Evolutionary conservation across 169 alveolate species (phyloP).

Genomic region (Hepatocystis sp.): DNA sequence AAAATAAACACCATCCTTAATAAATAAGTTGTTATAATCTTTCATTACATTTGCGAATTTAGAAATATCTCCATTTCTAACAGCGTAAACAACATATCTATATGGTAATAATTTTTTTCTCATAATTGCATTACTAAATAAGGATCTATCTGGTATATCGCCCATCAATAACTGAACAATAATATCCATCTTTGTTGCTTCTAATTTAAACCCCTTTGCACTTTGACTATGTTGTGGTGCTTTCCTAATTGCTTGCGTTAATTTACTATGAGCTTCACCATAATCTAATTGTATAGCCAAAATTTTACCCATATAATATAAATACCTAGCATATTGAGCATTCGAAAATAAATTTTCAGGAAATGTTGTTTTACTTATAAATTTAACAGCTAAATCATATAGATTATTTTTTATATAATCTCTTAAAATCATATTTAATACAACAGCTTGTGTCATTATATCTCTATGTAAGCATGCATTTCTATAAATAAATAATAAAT

Average conservation of each 20-base stretch:
- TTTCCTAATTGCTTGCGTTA: constrained; percentile 93
- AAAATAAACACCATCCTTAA: constrained; percentile 92
- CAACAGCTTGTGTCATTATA: constrained; percentile 93
- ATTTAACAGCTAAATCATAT: constrained; percentile 82
- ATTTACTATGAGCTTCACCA: constrained; percentile 92
- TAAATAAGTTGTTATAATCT: constrained; percentile 83
- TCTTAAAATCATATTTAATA: constrained; percentile 91
- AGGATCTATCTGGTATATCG: constrained; percentile 95
- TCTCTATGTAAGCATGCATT: constrained; percentile 91
- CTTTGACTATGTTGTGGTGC: constrained; percentile 93
- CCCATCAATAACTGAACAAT: constrained; percentile 97
- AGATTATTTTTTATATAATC: constrained; percentile 89
- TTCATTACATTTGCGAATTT: constrained; percentile 89
- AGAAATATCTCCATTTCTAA: constrained; percentile 94
- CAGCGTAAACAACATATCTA: constrained; percentile 92
- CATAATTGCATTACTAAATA: constrained; percentile 90
- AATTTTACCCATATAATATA: constrained; percentile 93
- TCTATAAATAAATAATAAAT: constrained; percentile 84
- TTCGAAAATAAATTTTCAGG: constrained; percentile 93
- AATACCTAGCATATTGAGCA: constrained; percentile 95
- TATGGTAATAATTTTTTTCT: constrained; percentile 91
- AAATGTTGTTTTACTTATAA: constrained; percentile 84
- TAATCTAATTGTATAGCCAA: constrained; percentile 96
- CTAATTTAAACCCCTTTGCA: constrained; percentile 92
- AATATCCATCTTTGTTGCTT: constrained; percentile 92